phyloP scores from a whole-genome alignment of 768 basidiomycete genomes.

The Boletus rubropictus region DNA sequence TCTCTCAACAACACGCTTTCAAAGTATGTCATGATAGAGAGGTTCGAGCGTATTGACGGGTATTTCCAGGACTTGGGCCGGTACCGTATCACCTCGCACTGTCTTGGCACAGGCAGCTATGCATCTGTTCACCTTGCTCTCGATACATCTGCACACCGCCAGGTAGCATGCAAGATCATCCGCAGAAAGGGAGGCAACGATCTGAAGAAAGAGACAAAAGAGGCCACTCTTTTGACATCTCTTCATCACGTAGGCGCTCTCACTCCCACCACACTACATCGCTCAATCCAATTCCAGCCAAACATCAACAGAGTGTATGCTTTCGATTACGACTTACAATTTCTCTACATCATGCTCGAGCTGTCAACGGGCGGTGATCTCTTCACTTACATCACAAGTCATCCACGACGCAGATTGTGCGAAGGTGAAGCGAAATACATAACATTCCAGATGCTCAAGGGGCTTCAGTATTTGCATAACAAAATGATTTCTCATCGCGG shows the following conservation, averaged over 20 bases:
- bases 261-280: neutral
- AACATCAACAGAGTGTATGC: constrained; percentile 78
- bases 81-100: constrained; percentile 73
- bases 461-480: constrained; percentile 64
- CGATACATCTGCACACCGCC: constrained; percentile 54
- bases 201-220: constrained; percentile 59
- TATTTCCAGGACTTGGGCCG: constrained; percentile 50
- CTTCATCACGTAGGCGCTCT: constrained; percentile 56
- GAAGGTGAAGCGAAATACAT: constrained; percentile 83
- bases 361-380: constrained; percentile 82
- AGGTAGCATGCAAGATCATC: constrained; percentile 84
- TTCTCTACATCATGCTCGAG: constrained; percentile 80
- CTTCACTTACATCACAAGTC: constrained; percentile 76
- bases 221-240: constrained; percentile 66
- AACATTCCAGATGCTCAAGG: constrained; percentile 73
- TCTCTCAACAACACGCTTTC: constrained; percentile 45
- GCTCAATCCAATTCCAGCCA: constrained; percentile 41
- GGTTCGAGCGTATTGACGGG: neutral
- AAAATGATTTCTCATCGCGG: constrained; percentile 76
- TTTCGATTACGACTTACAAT: constrained; percentile 55
- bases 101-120: constrained; percentile 75
- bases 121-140: constrained; percentile 77
- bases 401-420: constrained; percentile 50
- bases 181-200: constrained; percentile 46
- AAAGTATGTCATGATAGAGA: constrained; percentile 38